A percentile compares a stretch with the other conserved stretches of the same genome.
These are phyloP conservation scores for Epichloe typhina DNA, from an alignment of 2,329 filamentous ascomycete species.

Conservation along the genomic window DNA sequence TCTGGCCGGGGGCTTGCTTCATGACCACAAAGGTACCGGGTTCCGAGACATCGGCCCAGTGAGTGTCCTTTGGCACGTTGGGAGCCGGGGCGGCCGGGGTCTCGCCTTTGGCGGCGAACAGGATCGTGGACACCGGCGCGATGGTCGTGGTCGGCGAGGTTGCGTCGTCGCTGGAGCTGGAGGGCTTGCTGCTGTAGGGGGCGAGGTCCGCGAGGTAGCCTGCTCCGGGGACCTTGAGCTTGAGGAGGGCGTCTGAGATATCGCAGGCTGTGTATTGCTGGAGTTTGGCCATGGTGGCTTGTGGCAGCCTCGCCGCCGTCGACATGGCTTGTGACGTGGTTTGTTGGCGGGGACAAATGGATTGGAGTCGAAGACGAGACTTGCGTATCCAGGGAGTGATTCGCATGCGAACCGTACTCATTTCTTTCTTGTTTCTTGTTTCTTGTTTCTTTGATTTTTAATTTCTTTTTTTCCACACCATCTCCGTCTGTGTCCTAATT, in stretches of 20 bases:
- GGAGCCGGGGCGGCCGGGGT: slow-evolving; percentile 15
- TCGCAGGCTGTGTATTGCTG: slow-evolving; percentile 35
- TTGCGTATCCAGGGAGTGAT: background rate
- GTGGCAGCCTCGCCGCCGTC: slow-evolving; percentile 5
- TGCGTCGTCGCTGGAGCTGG: slow-evolving; percentile 9
- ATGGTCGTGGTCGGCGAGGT: slow-evolving; percentile 31
- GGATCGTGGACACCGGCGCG: slow-evolving; percentile 45
- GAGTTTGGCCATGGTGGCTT: slow-evolving; percentile 15
- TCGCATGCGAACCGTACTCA: background rate
- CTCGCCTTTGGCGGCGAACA: slow-evolving; percentile 47
- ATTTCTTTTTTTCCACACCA: too few relatives aligned
- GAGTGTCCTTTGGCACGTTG: slow-evolving; percentile 45
- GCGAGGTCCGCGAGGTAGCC: slow-evolving; percentile 51
- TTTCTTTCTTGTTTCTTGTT: too few relatives aligned
- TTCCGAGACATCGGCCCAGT: slow-evolving; percentile 55
- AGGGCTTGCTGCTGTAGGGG: slow-evolving; percentile 17
- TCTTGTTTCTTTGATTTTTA: too few relatives aligned
- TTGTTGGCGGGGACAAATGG: background rate
- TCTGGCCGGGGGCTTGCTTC: slow-evolving; percentile 50
- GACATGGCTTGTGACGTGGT: background rate
- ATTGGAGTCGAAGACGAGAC: background rate
- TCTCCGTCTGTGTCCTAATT: too few relatives aligned
- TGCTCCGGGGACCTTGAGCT: slow-evolving; percentile 50
- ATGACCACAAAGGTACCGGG: slow-evolving; percentile 51
- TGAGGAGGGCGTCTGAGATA: slow-evolving; percentile 61